Evolutionary conservation across 2,329 filamentous ascomycete species (phyloP).

Genomic region (Camillea tinctor): DNA sequence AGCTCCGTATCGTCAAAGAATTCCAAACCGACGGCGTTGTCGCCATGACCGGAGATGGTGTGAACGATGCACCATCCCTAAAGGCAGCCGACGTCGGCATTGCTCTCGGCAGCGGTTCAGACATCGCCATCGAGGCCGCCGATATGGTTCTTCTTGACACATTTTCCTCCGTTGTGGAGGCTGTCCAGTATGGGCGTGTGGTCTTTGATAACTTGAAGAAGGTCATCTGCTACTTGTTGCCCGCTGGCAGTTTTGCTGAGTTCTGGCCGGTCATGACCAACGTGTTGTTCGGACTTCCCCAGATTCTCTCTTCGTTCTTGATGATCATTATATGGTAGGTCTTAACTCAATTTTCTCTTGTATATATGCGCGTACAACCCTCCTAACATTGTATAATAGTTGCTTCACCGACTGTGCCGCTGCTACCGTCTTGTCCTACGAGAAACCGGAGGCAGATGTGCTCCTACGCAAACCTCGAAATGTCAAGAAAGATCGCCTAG

Average conservation of each 20-base stretch:
- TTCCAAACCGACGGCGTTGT: slow-evolving; percentile 67
- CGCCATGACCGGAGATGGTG: slow-evolving; percentile 83
- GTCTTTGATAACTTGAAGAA: slow-evolving; percentile 83
- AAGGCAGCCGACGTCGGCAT: slow-evolving; percentile 81
- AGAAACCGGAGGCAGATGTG: slow-evolving; percentile 74
- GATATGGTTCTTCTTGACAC: slow-evolving; percentile 79
- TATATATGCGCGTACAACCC: slow-evolving; percentile 5
- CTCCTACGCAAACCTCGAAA: slow-evolving; percentile 67
- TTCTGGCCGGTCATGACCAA: slow-evolving; percentile 76
- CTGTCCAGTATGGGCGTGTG: slow-evolving; percentile 69
- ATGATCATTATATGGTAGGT: slow-evolving; percentile 65
- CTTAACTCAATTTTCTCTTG: slow-evolving; percentile 24
- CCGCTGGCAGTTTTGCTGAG: slow-evolving; percentile 72
- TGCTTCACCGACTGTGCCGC: slow-evolving; percentile 77
- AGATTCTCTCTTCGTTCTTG: slow-evolving; percentile 70
- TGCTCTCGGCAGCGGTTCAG: slow-evolving; percentile 75
- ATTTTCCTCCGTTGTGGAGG: slow-evolving; percentile 70
- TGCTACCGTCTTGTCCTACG: slow-evolving; percentile 72
- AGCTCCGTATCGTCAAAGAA: slow-evolving; percentile 75
- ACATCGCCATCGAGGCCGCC: slow-evolving; percentile 78
- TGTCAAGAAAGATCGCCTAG: slow-evolving; percentile 67
- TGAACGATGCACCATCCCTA: slow-evolving; percentile 82
- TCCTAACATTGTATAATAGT: slow-evolving; percentile 28
- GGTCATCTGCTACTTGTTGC: slow-evolving; percentile 70
- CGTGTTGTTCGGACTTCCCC: slow-evolving; percentile 69